phyloP scores from a whole-genome alignment of 306 rosid species.

The Quercus berberidifolia region DNA sequence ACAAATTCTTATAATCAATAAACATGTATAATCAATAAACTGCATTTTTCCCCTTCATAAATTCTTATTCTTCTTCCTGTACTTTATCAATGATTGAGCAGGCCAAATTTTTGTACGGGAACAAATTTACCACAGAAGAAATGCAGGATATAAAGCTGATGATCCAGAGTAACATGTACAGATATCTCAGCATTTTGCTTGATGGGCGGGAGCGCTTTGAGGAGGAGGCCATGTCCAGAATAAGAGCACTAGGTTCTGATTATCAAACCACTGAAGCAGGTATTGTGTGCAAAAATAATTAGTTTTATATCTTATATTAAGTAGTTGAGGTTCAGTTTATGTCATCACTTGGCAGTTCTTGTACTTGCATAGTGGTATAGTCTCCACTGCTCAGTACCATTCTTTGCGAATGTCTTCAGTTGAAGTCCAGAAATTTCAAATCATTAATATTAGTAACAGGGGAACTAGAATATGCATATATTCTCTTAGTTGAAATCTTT shows the following conservation, averaged over 20 bases:
- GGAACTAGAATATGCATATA: neutral
- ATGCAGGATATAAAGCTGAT: constrained; percentile 76
- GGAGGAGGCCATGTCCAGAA: constrained; percentile 70
- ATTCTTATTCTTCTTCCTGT: constrained; percentile 15
- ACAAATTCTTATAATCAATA: too few relatives aligned
- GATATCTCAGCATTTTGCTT: constrained; percentile 89
- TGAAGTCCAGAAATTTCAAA: neutral
- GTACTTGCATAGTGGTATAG: neutral
- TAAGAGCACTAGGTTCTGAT: constrained; percentile 39
- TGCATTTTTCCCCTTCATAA: neutral
- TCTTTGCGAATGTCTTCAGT: neutral
- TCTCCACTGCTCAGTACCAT: neutral
- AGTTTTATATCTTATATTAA: neutral
- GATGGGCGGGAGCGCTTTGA: constrained; percentile 98
- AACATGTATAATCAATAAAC: too few relatives aligned
- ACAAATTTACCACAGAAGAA: constrained; percentile 71
- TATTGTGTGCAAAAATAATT: constrained; percentile 19
- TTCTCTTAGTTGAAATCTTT: neutral
- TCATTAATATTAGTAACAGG: neutral
- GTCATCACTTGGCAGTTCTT: neutral
- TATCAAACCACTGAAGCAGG: constrained; percentile 46
- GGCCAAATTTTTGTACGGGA: constrained; percentile 93
- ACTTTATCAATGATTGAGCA: constrained; percentile 34
- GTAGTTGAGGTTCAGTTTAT: neutral
- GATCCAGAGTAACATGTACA: constrained; percentile 97